These are phyloP conservation scores for Acmispon strigosus DNA, from an alignment of 306 rosid genomes.

Conservation along the genomic window DNA sequence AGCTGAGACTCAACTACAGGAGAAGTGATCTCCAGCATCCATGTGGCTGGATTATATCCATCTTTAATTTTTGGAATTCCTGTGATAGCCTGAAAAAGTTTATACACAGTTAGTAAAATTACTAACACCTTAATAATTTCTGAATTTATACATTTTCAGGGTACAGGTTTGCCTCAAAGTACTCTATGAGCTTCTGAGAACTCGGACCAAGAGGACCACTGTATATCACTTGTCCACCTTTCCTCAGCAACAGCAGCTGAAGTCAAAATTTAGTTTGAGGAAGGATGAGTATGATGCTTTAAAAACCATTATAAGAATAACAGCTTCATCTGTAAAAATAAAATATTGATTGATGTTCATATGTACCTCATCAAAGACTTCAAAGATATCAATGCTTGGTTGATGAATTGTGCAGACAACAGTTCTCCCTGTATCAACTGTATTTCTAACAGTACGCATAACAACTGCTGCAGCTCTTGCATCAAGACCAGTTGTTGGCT, in stretches of 20 bases:
- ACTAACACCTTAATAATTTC: no score
- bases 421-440: conserved; percentile 47
- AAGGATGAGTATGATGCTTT: not conserved
- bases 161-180: conserved; percentile 40
- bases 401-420: conserved; percentile 61
- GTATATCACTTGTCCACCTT: conserved; percentile 51
- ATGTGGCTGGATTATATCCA: conserved; percentile 43
- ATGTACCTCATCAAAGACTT: conserved; percentile 48
- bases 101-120: not conserved
- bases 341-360: not conserved
- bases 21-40: conserved; percentile 47
- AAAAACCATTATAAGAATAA: not conserved
- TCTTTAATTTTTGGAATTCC: conserved; percentile 40
- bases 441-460: conserved; percentile 51
- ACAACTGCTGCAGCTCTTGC: conserved; percentile 56
- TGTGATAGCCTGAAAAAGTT: conserved; percentile 37
- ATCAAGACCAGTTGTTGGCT: conserved; percentile 55
- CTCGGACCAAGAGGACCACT: conserved; percentile 46
- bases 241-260: conserved; percentile 48
- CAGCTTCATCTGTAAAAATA: not conserved
- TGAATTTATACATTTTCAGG: not conserved
- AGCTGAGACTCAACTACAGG: conserved; percentile 33
- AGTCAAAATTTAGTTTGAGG: conserved; percentile 1
- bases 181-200: conserved; percentile 36
- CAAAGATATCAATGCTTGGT: conserved; percentile 57